Percentiles rank a stretch among this genome's conserved stretches.
Evolutionary conservation across 1,284 basidiomycete species (phyloP).

Genomic region (Schizophyllum amplum): DNA sequence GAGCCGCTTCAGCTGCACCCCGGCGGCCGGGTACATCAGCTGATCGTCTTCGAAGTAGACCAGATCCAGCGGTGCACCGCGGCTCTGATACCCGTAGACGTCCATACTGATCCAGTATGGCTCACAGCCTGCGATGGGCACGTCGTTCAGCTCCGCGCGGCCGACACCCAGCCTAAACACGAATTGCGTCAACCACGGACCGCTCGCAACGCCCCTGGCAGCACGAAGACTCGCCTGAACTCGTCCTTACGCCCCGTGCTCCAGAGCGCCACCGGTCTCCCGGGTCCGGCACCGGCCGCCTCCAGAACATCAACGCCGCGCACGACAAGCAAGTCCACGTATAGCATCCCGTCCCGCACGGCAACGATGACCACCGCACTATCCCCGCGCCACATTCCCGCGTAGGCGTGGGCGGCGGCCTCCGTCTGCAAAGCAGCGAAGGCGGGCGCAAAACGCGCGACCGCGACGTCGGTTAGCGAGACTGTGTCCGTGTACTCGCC

Average conservation of each 20-base stretch:
- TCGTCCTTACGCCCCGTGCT: constrained; percentile 29
- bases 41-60: constrained; percentile 23
- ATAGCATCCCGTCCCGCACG: constrained; percentile 26
- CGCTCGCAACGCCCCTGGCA: too few relatives aligned
- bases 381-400: constrained; percentile 25
- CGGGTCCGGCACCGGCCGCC: constrained; percentile 11
- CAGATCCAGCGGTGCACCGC: constrained; percentile 24
- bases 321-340: constrained; percentile 24
- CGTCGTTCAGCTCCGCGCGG: constrained; percentile 19
- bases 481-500: constrained; percentile 30
- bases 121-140: constrained; percentile 20
- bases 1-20: constrained; percentile 10
- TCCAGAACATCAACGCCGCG: constrained; percentile 26
- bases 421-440: constrained; percentile 28
- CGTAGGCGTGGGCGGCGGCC: constrained; percentile 22
- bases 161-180: constrained; percentile 25
- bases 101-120: constrained; percentile 26
- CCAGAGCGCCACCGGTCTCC: constrained; percentile 25
- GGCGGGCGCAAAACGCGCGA: constrained; percentile 31
- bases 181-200: too few relatives aligned
- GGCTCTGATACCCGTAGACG: constrained; percentile 2
- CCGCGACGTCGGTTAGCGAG: constrained; percentile 28
- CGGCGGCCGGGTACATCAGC: constrained; percentile 25
- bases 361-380: constrained; percentile 21
- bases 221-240: constrained; percentile 31